A percentile compares a stretch with the other conserved stretches of the same genome.
These are phyloP conservation scores for Xerocomellus chrysenteron DNA, from an alignment of 768 basidiomycete genomes.

Conservation along the genomic window DNA sequence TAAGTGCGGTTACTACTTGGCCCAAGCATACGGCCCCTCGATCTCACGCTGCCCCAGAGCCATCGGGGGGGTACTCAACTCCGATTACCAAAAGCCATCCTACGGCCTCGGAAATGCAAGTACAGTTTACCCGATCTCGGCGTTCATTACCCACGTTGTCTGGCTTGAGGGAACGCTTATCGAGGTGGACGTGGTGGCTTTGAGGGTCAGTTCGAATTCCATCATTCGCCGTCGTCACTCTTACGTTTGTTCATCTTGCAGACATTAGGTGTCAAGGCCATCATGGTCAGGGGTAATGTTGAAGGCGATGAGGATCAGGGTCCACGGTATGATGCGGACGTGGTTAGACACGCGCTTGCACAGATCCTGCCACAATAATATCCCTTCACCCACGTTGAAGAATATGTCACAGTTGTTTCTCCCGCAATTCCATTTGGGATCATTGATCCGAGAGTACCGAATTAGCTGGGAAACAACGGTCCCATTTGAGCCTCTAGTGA, in stretches of 20 bases:
- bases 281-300: constrained; percentile 41
- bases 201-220: constrained; percentile 51
- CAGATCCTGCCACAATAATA: constrained; percentile 24
- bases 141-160: constrained; percentile 84
- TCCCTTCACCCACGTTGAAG: background rate
- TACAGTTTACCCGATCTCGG: constrained; percentile 69
- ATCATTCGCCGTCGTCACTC: background rate
- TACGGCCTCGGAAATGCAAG: constrained; percentile 60
- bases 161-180: constrained; percentile 67
- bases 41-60: constrained; percentile 43
- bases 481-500: background rate
- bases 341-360: constrained; percentile 45
- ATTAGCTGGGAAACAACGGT: background rate
- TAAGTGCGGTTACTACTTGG: constrained; percentile 32
- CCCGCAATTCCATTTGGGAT: constrained; percentile 5
- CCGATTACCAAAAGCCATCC: constrained; percentile 46
- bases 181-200: constrained; percentile 54
- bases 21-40: constrained; percentile 1
- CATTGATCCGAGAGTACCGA: background rate
- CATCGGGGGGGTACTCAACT: constrained; percentile 69
- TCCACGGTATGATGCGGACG: constrained; percentile 44
- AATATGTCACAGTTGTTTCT: background rate
- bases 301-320: constrained; percentile 23
- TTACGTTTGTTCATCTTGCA: constrained; percentile 26
- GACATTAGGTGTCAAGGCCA: constrained; percentile 60